These are phyloP conservation scores for Penicillium sp. DNA, from an alignment of 2,329 filamentous ascomycete genomes.

Conservation along the genomic window DNA sequence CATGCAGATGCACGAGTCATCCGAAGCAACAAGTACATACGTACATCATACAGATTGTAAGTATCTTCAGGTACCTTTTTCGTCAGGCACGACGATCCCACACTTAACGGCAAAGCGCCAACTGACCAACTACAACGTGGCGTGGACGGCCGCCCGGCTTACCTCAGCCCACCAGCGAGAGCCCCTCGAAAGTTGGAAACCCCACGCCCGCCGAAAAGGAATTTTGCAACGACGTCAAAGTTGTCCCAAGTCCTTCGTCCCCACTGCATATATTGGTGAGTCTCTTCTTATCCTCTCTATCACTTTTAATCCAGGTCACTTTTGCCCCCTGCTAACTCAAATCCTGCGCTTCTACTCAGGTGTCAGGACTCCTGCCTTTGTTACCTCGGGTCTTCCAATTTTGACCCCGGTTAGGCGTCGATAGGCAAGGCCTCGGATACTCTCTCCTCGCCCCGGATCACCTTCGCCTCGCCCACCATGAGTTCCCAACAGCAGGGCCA, in stretches of 20 bases:
- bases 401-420: slow-evolving; percentile 26
- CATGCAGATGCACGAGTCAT: neutral
- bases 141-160: slow-evolving; percentile 21
- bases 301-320: neutral
- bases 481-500: slow-evolving; percentile 71
- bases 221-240: slow-evolving; percentile 35
- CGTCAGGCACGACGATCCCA: neutral
- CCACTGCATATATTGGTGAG: neutral
- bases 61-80: neutral
- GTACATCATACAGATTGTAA: neutral
- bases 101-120: neutral
- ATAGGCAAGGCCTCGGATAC: slow-evolving; percentile 25
- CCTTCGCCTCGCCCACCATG: slow-evolving; percentile 64
- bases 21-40: neutral
- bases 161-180: slow-evolving; percentile 32
- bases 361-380: slow-evolving; percentile 24
- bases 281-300: neutral
- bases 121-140: neutral
- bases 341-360: slow-evolving; percentile 11
- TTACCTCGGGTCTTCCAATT: slow-evolving; percentile 21
- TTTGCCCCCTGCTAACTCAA: neutral
- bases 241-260: slow-evolving; percentile 13
- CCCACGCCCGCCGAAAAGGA: slow-evolving; percentile 35
- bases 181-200: slow-evolving; percentile 22
- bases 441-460: slow-evolving; percentile 23